Percentiles rank a stretch among this genome's conserved stretches.
These are phyloP conservation scores for Skeletonema grethae DNA, from an alignment of 108 stramenopile species.

Conservation along the genomic window DNA sequence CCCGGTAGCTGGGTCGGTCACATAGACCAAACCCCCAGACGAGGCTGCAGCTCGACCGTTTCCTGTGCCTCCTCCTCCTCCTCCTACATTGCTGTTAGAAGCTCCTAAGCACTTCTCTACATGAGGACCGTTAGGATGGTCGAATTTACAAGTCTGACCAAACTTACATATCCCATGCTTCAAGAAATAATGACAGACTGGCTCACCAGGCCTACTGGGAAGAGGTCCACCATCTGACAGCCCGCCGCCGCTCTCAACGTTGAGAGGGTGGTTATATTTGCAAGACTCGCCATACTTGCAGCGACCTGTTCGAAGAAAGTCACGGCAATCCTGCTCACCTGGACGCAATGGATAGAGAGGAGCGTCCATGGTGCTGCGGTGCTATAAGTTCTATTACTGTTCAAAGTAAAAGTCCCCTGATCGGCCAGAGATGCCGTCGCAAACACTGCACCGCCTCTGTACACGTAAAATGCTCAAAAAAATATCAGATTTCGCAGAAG, in stretches of 20 bases:
- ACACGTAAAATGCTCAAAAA: background rate
- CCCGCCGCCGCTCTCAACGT: conserved; percentile 89
- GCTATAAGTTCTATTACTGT: background rate
- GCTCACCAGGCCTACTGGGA: conserved; percentile 84
- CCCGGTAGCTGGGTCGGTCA: conserved; percentile 27
- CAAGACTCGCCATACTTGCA: conserved; percentile 93
- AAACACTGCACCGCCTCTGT: background rate
- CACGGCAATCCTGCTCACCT: conserved; percentile 80
- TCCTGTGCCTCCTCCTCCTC: conserved; percentile 22
- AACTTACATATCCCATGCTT: conserved; percentile 95
- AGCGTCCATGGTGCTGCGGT: conserved; percentile 21
- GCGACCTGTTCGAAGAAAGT: conserved; percentile 88
- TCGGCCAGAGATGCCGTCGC: background rate
- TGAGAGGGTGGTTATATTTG: conserved; percentile 89
- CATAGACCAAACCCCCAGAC: conserved; percentile 30
- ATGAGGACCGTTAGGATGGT: conserved; percentile 71
- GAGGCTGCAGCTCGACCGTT: conserved; percentile 30
- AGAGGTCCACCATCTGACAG: conserved; percentile 54
- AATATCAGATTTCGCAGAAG: background rate
- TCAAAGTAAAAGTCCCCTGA: background rate
- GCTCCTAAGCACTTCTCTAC: background rate
- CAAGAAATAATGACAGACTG: conserved; percentile 88
- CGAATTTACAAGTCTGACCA: conserved; percentile 90
- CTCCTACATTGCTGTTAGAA: background rate
- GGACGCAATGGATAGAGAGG: conserved; percentile 57